A percentile compares a stretch with the other conserved stretches of the same genome.
These are phyloP conservation scores for Mortierella sp. DNA, from an alignment of 371 early-diverging fungal genomes.

Conservation along the genomic window DNA sequence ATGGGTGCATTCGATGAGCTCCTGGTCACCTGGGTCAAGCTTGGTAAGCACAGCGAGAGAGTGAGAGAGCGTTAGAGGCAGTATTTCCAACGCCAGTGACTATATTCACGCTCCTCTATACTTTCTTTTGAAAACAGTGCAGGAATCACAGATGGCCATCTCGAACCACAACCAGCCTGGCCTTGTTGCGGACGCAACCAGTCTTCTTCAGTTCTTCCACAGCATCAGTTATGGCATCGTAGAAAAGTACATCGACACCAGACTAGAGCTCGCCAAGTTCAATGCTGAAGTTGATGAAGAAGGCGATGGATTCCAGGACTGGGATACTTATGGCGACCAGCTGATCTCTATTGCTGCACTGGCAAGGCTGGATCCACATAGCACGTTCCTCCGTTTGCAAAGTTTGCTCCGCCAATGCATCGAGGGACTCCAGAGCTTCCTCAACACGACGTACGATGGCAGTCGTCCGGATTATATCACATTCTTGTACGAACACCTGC, in stretches of 20 bases:
- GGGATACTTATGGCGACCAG: constrained; percentile 82
- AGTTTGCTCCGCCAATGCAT: constrained; percentile 63
- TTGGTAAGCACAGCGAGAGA: constrained; percentile 60
- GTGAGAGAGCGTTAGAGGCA: too few species aligned
- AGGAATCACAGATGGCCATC: constrained; percentile 37
- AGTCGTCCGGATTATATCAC: constrained; percentile 51
- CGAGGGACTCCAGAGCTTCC: constrained; percentile 58
- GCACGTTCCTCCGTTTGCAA: constrained; percentile 62
- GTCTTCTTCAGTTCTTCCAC: constrained; percentile 63
- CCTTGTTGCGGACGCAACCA: constrained; percentile 35
- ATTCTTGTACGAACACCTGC: constrained; percentile 72
- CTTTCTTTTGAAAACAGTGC: constrained; percentile 11
- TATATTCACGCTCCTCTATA: neutral
- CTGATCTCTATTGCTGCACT: constrained; percentile 73
- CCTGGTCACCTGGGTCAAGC: constrained; percentile 75
- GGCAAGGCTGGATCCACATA: constrained; percentile 69
- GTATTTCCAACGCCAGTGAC: neutral
- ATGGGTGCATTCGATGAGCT: constrained; percentile 79
- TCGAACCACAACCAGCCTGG: constrained; percentile 31
- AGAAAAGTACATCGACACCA: constrained; percentile 73
- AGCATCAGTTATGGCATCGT: constrained; percentile 69
- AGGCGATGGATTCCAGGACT: constrained; percentile 74
- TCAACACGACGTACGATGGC: constrained; percentile 47
- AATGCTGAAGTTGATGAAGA: constrained; percentile 67
- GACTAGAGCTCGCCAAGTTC: constrained; percentile 69